Evolutionary conservation across 1,139 yeast genomes (phyloP).

Genomic region (Yamadazyma diospyri): DNA sequence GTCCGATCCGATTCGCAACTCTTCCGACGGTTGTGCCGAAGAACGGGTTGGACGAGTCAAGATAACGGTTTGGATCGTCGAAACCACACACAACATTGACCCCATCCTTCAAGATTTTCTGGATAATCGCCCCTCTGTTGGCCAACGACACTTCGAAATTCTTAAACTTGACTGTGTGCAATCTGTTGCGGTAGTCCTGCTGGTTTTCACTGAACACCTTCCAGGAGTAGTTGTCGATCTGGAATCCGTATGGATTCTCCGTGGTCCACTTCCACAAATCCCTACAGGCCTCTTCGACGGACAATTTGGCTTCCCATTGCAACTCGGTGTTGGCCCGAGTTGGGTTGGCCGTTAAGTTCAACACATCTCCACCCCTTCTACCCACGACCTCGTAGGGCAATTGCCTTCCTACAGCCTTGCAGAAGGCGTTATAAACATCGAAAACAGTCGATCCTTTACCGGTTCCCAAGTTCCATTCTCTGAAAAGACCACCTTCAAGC

Average conservation of each 20-base stretch:
- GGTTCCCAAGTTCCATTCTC: slow-evolving; percentile 84
- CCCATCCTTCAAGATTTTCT: slow-evolving; percentile 35
- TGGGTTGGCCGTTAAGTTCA: slow-evolving; percentile 71
- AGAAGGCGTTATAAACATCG: slow-evolving; percentile 66
- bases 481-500: slow-evolving; percentile 47
- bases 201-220: slow-evolving; percentile 20
- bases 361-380: slow-evolving; percentile 78
- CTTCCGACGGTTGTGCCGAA: slow-evolving; percentile 66
- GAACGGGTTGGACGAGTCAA: slow-evolving; percentile 40
- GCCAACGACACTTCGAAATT: slow-evolving; percentile 42
- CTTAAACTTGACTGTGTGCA: slow-evolving; percentile 35
- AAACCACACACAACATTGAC: slow-evolving; percentile 32
- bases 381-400: slow-evolving; percentile 63
- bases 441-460: slow-evolving; percentile 78
- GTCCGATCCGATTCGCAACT: slow-evolving; percentile 56
- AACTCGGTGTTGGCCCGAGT: slow-evolving; percentile 64
- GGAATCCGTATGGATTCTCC: slow-evolving; percentile 65
- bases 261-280: slow-evolving; percentile 81
- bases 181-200: slow-evolving; percentile 29
- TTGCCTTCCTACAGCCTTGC: slow-evolving; percentile 63
- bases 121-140: slow-evolving; percentile 53
- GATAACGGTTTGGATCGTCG: slow-evolving; percentile 34
- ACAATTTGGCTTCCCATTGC: slow-evolving; percentile 57
- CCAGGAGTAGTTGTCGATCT: slow-evolving; percentile 37
- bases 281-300: slow-evolving; percentile 62